Base-by-base conservation (phyloP, 208 protist species). In the Leishmania tropica region DNA sequence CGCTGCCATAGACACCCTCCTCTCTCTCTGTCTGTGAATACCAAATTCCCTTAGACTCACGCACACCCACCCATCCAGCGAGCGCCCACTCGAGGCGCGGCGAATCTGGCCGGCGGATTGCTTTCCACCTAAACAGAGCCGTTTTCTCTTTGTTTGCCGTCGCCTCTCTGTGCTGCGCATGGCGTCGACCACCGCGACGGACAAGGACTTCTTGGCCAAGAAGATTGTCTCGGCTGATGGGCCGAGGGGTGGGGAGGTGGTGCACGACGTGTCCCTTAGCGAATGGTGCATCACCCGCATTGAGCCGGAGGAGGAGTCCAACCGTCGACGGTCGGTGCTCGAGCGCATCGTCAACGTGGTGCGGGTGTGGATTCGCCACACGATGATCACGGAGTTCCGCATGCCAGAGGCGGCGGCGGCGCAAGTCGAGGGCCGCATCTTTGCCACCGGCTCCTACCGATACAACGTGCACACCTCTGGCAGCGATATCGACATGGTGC, bases 401-500 rank as follows among this genome's bases (percentile, higher is more conserved):
- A 95, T 98, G 83, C 91, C 92, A 8, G 94, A 97, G 79, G 88
- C 96, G 37, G 92, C 94, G 7, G 96, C 97, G 3, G 45, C 70
- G 40, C 89, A 98, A 81, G 91, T 98, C 24, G 96, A 97, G 70
- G 97, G 95, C 40, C 95, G 97, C 53, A 98, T 99, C 82, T 99
- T 99, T 79, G 99, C 99, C 21, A 99, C 98, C 53, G 99, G 99
- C 21, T 99, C 98, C 7, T 99, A 99, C 89, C 95, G 99, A n/a
- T 98, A 99, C 73, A 99, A 99, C 80, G 98, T 99, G 13, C 97
- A 99, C 90, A 97, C 93, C 15, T 92, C 92, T 1, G 98, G 96
- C 28, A 98, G 94, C 48, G 99, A 99, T 98, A 99, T 99, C 79
- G 99, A 99, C 88, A 99, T 99, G 87, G 93, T 98, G 35, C 89